Evolutionary conservation across 768 basidiomycete species (phyloP).

Genomic region (Lactifluus piperatus): DNA sequence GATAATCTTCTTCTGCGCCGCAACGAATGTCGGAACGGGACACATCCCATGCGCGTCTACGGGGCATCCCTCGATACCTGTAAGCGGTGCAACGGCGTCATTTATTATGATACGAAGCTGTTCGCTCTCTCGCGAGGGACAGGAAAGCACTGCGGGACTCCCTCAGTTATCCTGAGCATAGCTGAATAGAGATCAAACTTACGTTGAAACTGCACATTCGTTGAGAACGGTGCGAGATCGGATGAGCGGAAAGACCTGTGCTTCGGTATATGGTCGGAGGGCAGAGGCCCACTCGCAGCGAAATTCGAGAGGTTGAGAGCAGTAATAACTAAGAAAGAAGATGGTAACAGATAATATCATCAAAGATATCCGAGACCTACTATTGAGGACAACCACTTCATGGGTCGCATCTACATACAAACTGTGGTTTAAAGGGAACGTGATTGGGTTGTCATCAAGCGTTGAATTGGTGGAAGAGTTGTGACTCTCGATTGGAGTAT

Average conservation of each 20-base stretch:
- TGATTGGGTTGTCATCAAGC: slow-evolving; percentile 55
- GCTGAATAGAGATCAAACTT: slow-evolving; percentile 20
- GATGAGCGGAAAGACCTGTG: slow-evolving; percentile 63
- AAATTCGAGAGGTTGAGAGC: slow-evolving; percentile 78
- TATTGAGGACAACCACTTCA: slow-evolving; percentile 84
- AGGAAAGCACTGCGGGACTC: slow-evolving; percentile 24
- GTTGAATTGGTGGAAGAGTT: slow-evolving; percentile 84
- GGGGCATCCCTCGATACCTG: slow-evolving; percentile 66
- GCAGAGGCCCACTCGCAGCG: slow-evolving; percentile 64
- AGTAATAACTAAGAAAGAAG: slow-evolving; percentile 50
- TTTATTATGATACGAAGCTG: slow-evolving; percentile 84
- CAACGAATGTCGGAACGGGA: slow-evolving; percentile 60
- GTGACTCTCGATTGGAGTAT: slow-evolving; percentile 57
- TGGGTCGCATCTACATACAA: slow-evolving; percentile 88
- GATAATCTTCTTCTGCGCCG: slow-evolving; percentile 58
- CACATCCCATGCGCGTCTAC: slow-evolving; percentile 72
- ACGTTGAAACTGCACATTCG: slow-evolving; percentile 88
- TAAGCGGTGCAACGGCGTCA: slow-evolving; percentile 78
- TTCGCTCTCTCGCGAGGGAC: slow-evolving; percentile 27
- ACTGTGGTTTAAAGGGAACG: slow-evolving; percentile 62
- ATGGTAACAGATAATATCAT: not conserved
- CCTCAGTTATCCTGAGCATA: not conserved
- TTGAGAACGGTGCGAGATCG: slow-evolving; percentile 78
- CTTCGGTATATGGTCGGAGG: slow-evolving; percentile 58
- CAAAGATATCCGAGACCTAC: slow-evolving; percentile 31